Conservation (phyloP, 805 yeast genomes). For the Ogataea trehalophila region DNA sequence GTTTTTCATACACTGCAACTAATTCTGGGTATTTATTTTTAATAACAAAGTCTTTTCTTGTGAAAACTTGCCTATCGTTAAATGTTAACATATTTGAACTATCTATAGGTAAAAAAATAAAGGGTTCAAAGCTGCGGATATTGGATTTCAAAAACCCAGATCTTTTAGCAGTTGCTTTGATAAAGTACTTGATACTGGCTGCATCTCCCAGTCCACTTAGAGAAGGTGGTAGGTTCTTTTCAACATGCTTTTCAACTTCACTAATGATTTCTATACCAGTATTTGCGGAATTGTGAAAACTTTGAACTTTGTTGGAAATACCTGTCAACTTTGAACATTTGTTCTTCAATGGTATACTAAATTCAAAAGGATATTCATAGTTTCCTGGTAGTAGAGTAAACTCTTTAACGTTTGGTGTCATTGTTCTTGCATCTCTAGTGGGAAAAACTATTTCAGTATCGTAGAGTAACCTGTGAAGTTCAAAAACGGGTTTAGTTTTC, state of each 20-base stretch:
- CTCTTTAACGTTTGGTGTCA: conserved; percentile 35
- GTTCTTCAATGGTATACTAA: conserved; percentile 38
- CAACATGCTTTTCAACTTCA: conserved; percentile 12
- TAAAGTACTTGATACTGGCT: conserved; percentile 45
- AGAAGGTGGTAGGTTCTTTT: conserved; percentile 23
- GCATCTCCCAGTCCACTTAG: conserved; percentile 20
- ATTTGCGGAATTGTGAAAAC: conserved; percentile 4
- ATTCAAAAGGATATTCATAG: conserved; percentile 46
- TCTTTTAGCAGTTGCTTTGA: conserved; percentile 57
- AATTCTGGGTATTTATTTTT: conserved; percentile 39
- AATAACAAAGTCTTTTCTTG: conserved; percentile 38
- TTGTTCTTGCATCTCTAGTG: conserved; percentile 42
- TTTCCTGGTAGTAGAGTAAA: conserved; percentile 47
- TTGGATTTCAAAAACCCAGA: conserved; percentile 45
- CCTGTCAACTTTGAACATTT: conserved; percentile 28
- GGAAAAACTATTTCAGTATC: conserved; percentile 49
- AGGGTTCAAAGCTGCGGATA: conserved; percentile 43
- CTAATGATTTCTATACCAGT: conserved; percentile 8
- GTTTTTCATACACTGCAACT: conserved; percentile 32
- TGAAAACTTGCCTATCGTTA: conserved; percentile 39
- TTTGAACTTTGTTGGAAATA: conserved; percentile 9
- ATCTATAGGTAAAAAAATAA: conserved; percentile 49
- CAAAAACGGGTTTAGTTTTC: conserved; percentile 17
- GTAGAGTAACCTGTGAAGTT: conserved; percentile 43
- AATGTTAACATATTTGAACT: conserved; percentile 22